Base-by-base conservation (phyloP, 257 asterid genomes). In the Thymus mandschuricus region DNA sequence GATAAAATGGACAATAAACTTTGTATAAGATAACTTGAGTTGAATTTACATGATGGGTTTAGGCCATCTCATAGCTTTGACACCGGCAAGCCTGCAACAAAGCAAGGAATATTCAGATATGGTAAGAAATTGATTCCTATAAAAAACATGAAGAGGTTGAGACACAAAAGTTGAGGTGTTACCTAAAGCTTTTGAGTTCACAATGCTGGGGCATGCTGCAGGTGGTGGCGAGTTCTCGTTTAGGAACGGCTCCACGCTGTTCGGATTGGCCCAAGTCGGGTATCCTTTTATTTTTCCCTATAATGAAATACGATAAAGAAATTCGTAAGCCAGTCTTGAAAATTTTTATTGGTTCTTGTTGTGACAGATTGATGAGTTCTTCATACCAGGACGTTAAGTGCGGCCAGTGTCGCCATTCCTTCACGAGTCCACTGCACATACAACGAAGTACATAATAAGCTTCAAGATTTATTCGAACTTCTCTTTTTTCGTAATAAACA, bases 381-480 rank as follows among this genome's bases (percentile, higher is more conserved):
- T 67, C 80, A 2, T 92, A 93, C 98, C 98, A 93, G 81, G 70
- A 93, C 98, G 67, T 93, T 93, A 28, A 93, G 72, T 8, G 98
- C 98, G 64, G 98, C 96, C 55, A 93, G 82, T 28, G 97, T 91
- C 15, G 98, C 98, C 98, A 93, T 93, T 81, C 98, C 98, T 83
- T 93, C 97, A 33, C 98, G 98, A 76, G 97, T 93, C 98, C 98
- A 93, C 98, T 93, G 86, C 86, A 81, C 8, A 8, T 60, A 13
- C 33, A 70, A 52, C 4, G 10, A 7, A 10, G 9, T 44, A 6
- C 49, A 7, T 44, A 11, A 44, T 44, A 2, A 44, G 49, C 12
- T 44, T 3, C 7, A 7, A 4, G 41, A 38, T 38, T 38, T 38
- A 4, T 1, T 35, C 40, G 5, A 3, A 6, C 40, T 3, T 21